These are phyloP conservation scores for Paecilomyces fulvus DNA, from an alignment of 2,329 filamentous ascomycete genomes.

Conservation along the genomic window DNA sequence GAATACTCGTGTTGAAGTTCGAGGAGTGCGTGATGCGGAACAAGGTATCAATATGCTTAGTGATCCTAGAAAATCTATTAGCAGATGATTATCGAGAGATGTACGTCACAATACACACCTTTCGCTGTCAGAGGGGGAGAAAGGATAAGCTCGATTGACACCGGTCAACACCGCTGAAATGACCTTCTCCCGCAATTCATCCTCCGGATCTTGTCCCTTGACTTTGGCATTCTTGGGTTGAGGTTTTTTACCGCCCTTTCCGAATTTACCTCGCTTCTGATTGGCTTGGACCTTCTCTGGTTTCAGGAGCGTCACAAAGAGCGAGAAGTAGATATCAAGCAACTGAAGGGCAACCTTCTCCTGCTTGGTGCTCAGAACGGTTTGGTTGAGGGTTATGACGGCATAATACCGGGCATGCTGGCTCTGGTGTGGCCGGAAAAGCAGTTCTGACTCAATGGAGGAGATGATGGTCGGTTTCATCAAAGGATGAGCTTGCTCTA, in stretches of 20 bases:
- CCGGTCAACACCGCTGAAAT: conserved; percentile 86
- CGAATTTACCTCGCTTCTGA: conserved; percentile 30
- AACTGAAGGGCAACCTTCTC: conserved; percentile 71
- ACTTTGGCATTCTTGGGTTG: conserved; percentile 34
- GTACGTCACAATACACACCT: conserved; percentile 43
- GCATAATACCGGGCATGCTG: conserved; percentile 90
- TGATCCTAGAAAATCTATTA: conserved; percentile 48
- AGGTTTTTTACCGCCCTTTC: conserved; percentile 42
- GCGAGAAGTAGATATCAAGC: conserved; percentile 81
- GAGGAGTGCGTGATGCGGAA: conserved; percentile 95
- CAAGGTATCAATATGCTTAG: conserved; percentile 83
- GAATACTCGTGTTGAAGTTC: conserved; percentile 97
- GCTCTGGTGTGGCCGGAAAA: conserved; percentile 81
- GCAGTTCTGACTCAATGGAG: conserved; percentile 75
- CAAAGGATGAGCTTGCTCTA: conserved; percentile 77
- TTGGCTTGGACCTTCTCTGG: conserved; percentile 33
- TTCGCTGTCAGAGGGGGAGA: conserved; percentile 70
- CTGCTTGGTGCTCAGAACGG: conserved; percentile 78
- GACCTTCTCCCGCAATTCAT: conserved; percentile 80
- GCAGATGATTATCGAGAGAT: conserved; percentile 7
- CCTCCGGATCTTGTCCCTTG: conserved; percentile 40
- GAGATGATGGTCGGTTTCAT: conserved; percentile 89
- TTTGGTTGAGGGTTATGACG: conserved; percentile 94
- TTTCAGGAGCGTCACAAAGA: conserved; percentile 79
- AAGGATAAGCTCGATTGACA: conserved; percentile 92